A percentile compares a stretch with the other conserved stretches of the same genome.
Evolutionary conservation across 345 rosid species (phyloP).

Genomic region (Citrus australasica): DNA sequence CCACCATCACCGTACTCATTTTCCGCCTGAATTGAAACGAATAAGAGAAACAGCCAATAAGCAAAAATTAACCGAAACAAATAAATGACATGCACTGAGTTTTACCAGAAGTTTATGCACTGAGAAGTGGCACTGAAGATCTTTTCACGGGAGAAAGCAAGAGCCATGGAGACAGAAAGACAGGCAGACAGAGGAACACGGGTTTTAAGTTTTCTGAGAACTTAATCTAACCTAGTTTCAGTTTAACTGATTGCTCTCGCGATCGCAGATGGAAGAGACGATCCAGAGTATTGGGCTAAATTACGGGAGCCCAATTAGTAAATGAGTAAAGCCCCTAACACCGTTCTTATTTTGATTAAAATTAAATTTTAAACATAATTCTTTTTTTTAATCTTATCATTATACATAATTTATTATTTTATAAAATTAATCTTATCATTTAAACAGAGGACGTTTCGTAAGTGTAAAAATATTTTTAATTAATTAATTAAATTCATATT

Average conservation of each 20-base stretch:
- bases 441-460: too few species aligned
- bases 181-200: not conserved
- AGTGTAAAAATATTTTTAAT: too few species aligned
- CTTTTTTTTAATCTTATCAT: too few species aligned
- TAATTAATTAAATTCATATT: too few species aligned
- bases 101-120: slow-evolving; percentile 5
- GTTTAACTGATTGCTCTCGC: not conserved
- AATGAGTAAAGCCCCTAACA: too few species aligned
- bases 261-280: too few species aligned
- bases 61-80: not conserved
- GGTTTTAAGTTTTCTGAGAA: not conserved
- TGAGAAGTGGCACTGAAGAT: not conserved
- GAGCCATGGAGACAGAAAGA: not conserved
- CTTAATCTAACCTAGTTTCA: not conserved
- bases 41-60: not conserved
- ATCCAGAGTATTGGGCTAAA: not conserved
- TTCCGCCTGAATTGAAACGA: slow-evolving; percentile 1
- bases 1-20: slow-evolving; percentile 6
- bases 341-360: too few species aligned
- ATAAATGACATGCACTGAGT: too few species aligned
- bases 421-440: too few species aligned
- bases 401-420: too few species aligned
- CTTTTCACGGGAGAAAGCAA: slow-evolving; percentile 7
- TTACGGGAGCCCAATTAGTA: too few species aligned
- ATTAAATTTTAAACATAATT: too few species aligned